Evolutionary conservation across 2,329 filamentous ascomycete species (phyloP).

Genomic region (Trichoderma polysporum): DNA sequence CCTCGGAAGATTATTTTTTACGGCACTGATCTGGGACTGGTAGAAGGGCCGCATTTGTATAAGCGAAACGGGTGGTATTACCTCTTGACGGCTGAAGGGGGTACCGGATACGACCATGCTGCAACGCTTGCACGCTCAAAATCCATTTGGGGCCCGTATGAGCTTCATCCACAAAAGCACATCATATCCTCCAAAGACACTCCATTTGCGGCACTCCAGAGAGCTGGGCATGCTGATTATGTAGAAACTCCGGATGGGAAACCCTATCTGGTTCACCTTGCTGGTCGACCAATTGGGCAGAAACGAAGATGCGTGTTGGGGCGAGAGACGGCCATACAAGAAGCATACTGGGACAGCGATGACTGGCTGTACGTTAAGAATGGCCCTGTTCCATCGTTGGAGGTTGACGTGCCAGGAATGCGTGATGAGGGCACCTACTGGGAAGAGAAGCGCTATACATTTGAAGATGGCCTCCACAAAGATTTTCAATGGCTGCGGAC

Average conservation of each 20-base stretch:
- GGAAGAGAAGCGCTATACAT: conserved; percentile 49
- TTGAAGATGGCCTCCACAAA: conserved; percentile 44
- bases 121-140: conserved; percentile 56
- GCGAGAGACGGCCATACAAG: conserved; percentile 58
- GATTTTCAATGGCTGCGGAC: conserved; percentile 61
- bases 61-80: conserved; percentile 60
- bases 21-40: conserved; percentile 54
- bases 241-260: conserved; percentile 54
- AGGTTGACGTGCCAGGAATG: conserved; percentile 49
- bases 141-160: conserved; percentile 61
- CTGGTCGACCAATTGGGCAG: conserved; percentile 52
- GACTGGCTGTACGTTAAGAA: conserved; percentile 64
- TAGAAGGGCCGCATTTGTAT: conserved; percentile 60
- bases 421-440: conserved; percentile 52
- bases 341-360: conserved; percentile 57
- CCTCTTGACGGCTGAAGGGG: conserved; percentile 59
- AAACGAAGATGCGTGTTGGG: conserved; percentile 53
- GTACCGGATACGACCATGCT: conserved; percentile 61
- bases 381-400: conserved; percentile 54
- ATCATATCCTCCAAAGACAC: conserved; percentile 56
- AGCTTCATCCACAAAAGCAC: conserved; percentile 57
- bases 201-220: conserved; percentile 48
- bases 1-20: conserved; percentile 55
- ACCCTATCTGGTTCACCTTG: conserved; percentile 55
- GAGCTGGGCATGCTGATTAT: conserved; percentile 54